Base-by-base conservation (phyloP, 306 rosid species). In the Gastrolobium bilobum region DNA sequence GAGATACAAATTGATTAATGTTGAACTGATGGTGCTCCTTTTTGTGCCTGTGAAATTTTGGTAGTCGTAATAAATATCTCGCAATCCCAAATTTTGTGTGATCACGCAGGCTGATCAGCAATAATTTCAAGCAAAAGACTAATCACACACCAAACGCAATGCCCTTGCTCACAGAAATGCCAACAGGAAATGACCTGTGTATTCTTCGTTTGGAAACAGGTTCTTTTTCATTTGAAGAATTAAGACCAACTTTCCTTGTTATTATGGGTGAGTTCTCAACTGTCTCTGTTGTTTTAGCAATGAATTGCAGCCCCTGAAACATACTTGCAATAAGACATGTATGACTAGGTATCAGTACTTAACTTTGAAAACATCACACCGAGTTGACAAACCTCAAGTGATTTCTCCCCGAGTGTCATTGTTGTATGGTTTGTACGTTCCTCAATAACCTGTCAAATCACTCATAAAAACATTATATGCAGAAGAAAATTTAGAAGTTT, bases 231-330 rank as follows among this genome's bases (percentile, higher is more conserved):
- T 35, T 48, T 10, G 62, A 51, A 61, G 30, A 75, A 62, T 7
- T 15, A 35, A 50, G 42, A 38, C 73, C 72, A 37, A 13, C 53
- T 50, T 50, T 63, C 62, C 35, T 50, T 2, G 51, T 35, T 37
- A 20, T 33, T 37, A 26, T 10, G 4, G 31, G 52, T 4, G 62
- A 48, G 9, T 76, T 76, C 51, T 47, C 62, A 35, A 48, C 52
- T 35, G 61, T 20, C 39, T 50, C 38, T 50, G 52, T 50, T 63
- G 80, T 76, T 20, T 63, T 73, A 26, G 80, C 39, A 51, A 76
- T 15, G 64, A 76, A 76, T 76, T 76, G 80, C 72, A 76, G 42
- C 31, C 80, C 80, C 80, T 76, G 63, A 37, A 76, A 48, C 2
- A 26, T 26, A 37, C 29, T n/a, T 74, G 78, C 43, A 58, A 37